Percentiles rank a stretch among this genome's conserved stretches.
Evolutionary conservation across 176 grass and related monocot genomes (phyloP).

Genomic region (Areca catechu): DNA sequence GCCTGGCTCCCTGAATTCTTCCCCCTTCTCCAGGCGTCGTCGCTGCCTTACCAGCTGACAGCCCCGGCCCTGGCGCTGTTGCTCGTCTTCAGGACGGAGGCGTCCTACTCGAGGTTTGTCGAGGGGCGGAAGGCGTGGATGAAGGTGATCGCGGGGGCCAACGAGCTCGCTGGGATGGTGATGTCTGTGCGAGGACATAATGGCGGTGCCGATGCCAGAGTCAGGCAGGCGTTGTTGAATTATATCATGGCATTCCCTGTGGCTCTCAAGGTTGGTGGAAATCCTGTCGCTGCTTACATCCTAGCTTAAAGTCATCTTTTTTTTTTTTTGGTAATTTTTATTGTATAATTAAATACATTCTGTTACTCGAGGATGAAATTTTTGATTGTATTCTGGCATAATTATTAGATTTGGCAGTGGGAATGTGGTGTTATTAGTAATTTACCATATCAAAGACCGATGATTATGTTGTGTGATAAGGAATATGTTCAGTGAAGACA

Average conservation of each 20-base stretch:
- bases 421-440: too few relatives aligned
- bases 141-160: slow-evolving; percentile 49
- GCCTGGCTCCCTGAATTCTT: slow-evolving; percentile 37
- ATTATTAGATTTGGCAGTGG: too few relatives aligned
- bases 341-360: too few relatives aligned
- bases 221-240: slow-evolving; percentile 37
- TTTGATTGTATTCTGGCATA: too few relatives aligned
- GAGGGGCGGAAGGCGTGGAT: slow-evolving; percentile 83
- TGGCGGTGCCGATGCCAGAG: background rate
- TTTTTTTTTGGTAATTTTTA: too few relatives aligned
- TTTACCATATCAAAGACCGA: too few relatives aligned
- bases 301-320: too few relatives aligned
- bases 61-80: slow-evolving; percentile 81
- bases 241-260: slow-evolving; percentile 88
- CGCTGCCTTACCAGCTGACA: slow-evolving; percentile 77
- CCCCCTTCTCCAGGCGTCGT: slow-evolving; percentile 45
- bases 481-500: too few relatives aligned
- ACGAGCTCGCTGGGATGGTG: slow-evolving; percentile 60
- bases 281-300: too few relatives aligned
- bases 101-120: slow-evolving; percentile 73
- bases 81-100: slow-evolving; percentile 94
- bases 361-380: too few relatives aligned
- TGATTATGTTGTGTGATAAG: too few relatives aligned
- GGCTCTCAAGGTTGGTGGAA: slow-evolving; percentile 61
- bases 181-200: slow-evolving; percentile 12